Conservation (phyloP, 176 grass and related monocot genomes). For the Paspalum notatum region DNA sequence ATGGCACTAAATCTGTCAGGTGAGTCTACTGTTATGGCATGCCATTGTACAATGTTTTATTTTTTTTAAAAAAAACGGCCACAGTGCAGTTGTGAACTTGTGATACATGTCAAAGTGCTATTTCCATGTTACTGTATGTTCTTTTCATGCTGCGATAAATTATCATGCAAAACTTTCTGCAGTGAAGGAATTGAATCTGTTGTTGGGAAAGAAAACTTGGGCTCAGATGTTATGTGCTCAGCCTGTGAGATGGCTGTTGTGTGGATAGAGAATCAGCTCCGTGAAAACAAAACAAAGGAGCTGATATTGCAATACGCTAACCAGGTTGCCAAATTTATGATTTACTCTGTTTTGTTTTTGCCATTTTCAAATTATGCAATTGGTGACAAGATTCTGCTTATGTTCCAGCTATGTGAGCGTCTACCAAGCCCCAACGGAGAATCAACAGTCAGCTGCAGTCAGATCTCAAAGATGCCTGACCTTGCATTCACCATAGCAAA, state of each 20-base stretch:
- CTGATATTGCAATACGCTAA: conserved; percentile 76
- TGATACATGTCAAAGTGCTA: background rate
- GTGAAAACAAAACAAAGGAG: conserved; percentile 75
- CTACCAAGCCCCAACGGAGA: conserved; percentile 84
- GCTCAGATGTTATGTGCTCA: conserved; percentile 60
- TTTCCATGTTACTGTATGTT: background rate
- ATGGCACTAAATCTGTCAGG: conserved; percentile 73
- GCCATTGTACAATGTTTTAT: too few relatives aligned
- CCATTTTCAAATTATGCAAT: background rate
- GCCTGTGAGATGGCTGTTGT: conserved; percentile 91
- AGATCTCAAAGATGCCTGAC: conserved; percentile 79
- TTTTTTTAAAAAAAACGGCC: too few relatives aligned
- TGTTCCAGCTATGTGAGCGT: conserved; percentile 79
- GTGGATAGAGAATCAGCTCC: conserved; percentile 95
- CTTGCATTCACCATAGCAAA: conserved; percentile 84
- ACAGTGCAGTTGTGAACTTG: background rate
- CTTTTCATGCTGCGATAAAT: background rate
- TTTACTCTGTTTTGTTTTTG: background rate
- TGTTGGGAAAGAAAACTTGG: conserved; percentile 51
- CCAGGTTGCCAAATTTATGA: conserved; percentile 49
- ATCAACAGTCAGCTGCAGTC: conserved; percentile 75
- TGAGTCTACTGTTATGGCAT: conserved; percentile 30
- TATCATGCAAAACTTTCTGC: conserved; percentile 24
- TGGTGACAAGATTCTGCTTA: background rate
- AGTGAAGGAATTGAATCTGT: conserved; percentile 78